phyloP scores from a whole-genome alignment of 768 basidiomycete genomes.

The Gyrodon lividus region DNA sequence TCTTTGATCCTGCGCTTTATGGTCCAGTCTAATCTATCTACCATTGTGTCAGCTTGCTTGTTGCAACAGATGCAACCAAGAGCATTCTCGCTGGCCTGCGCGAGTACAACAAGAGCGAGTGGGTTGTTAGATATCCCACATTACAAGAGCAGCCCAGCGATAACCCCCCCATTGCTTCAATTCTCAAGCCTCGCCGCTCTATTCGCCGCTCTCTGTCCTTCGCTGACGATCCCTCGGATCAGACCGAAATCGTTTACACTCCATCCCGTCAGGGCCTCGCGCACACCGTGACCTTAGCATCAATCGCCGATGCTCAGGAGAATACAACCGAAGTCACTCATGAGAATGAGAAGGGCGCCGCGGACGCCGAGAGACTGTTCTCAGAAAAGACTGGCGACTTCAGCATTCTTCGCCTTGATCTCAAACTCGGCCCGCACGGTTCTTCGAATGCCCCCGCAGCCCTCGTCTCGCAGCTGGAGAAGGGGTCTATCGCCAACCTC shows the following conservation, averaged over 20 bases:
- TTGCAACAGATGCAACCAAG: conserved; percentile 74
- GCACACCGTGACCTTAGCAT: conserved; percentile 59
- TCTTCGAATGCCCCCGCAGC: conserved; percentile 60
- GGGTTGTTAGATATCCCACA: conserved; percentile 88
- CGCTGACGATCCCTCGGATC: conserved; percentile 72
- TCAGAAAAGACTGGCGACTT: conserved; percentile 60
- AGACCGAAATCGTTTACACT: conserved; percentile 64
- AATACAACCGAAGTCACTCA: conserved; percentile 10
- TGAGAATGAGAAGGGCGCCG: conserved; percentile 21
- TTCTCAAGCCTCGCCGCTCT: conserved; percentile 36
- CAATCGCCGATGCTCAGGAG: conserved; percentile 48
- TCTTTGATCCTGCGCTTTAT: not conserved
- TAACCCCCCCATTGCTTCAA: conserved; percentile 26
- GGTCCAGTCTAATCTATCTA: not conserved
- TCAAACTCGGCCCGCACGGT: conserved; percentile 80
- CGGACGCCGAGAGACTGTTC: conserved; percentile 37
- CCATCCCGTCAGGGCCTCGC: conserved; percentile 47
- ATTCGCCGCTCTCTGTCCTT: conserved; percentile 76
- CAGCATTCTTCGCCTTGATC: conserved; percentile 86
- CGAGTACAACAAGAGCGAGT: conserved; percentile 80
- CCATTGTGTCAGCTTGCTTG: conserved; percentile 45
- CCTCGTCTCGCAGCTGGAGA: conserved; percentile 90
- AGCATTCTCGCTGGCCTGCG: conserved; percentile 67
- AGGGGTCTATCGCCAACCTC: conserved; percentile 87
- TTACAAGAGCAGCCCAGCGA: conserved; percentile 48